Base-by-base conservation (phyloP, 495 filamentous ascomycete species). In the Beverwykella pulmonaria region DNA sequence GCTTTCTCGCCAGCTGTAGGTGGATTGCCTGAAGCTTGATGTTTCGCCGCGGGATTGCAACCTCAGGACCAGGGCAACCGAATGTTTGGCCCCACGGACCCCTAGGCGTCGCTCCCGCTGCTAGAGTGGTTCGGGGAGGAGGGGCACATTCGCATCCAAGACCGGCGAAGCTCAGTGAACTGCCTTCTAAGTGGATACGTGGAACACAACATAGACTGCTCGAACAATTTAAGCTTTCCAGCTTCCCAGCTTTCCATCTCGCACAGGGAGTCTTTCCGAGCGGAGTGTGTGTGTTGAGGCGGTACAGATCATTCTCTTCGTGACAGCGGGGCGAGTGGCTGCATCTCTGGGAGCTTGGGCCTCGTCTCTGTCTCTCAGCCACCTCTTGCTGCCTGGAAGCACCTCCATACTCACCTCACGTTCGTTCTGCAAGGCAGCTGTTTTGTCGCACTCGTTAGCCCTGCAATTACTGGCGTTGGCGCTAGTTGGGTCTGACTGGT, bases 351-450 rank as follows among this genome's bases (percentile, higher is more conserved):
- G 44, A 36, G 22, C 20, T 41, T n/a, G 41, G 48, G 22, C 22
- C 57, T 30, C 12, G 3, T 22, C 8, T 3, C 25, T 26, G 29
- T 61, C 34, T 20, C 60, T 46, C 49, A 63, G 60, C 60, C 60
- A 63, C 60, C 15, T 44, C 15, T 39, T 47, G 60, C 36, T 63
- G 60, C 58, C 63, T 67, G 55, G 55, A 67, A 22, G 39, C 39
- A 46, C 32, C 48, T 53, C 36, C 25, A 61, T 47, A 39, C 59
- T 27, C 57, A 23, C 7, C 57, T 59, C 22, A 10, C 20, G 7
- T 59, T 30, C 57, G 17, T 30, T 47, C 19, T 25, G 29, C 59
- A 61, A 61, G 59, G 59, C 59, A 61, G 47, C 59, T 46, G 50
- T 23, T n/a, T 39, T 49, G 30, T 15, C 53, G 29, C 50, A 27